phyloP scores from a whole-genome alignment of 257 asterid species.

The Jaltomata sinuosa region DNA sequence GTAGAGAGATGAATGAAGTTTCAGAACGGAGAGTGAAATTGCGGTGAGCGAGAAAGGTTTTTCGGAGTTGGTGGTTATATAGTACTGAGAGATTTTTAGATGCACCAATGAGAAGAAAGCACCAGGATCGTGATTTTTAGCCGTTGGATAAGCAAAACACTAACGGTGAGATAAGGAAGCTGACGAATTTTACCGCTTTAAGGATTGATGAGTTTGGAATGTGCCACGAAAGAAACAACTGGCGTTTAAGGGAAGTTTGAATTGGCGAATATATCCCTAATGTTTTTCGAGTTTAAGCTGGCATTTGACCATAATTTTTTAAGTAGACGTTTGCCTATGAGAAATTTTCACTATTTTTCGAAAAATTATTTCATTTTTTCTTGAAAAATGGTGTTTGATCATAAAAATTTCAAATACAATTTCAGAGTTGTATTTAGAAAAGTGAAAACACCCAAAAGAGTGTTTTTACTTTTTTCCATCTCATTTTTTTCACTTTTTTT shows the following conservation, averaged over 20 bases:
- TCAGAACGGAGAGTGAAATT: not conserved
- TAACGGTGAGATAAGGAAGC: conserved; percentile 28
- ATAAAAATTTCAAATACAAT: too few relatives aligned
- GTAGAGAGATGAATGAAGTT: not conserved
- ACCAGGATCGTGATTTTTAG: conserved; percentile 17
- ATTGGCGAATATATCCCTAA: not conserved
- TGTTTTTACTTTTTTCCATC: too few relatives aligned
- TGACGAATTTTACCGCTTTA: not conserved
- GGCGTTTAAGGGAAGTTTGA: not conserved
- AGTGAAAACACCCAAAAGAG: too few relatives aligned
- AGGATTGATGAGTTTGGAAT: not conserved
- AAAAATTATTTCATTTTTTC: too few relatives aligned
- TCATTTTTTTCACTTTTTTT: too few relatives aligned
- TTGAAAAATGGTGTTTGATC: too few relatives aligned
- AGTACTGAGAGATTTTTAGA: conserved; percentile 2
- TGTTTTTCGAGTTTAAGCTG: not conserved
- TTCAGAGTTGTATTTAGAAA: too few relatives aligned
- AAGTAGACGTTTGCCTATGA: too few relatives aligned
- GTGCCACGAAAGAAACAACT: not conserved
- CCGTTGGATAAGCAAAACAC: conserved; percentile 28
- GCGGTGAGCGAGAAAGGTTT: not conserved
- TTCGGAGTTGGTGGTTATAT: conserved; percentile 25
- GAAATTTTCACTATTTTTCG: too few relatives aligned
- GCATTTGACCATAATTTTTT: too few relatives aligned
- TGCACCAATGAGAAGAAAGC: conserved; percentile 22